phyloP scores from a whole-genome alignment of 768 basidiomycete genomes.

The Rhodosporidiobolus odoratus region DNA sequence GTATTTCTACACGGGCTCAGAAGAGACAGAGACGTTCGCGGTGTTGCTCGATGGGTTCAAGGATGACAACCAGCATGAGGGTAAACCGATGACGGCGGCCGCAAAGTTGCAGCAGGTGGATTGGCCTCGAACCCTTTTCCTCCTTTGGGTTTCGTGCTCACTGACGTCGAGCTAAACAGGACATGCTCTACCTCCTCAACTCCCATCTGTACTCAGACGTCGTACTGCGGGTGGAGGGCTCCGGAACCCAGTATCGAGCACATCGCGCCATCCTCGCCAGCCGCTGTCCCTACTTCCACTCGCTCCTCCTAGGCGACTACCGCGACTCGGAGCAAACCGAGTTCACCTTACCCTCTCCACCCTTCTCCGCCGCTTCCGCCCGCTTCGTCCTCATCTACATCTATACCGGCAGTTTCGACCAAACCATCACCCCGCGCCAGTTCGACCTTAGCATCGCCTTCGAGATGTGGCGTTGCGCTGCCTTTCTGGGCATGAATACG shows the following conservation, averaged over 20 bases:
- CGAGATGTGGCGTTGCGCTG: slow-evolving; percentile 74
- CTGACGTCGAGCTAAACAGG: slow-evolving; percentile 44
- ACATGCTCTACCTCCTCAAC: slow-evolving; percentile 94
- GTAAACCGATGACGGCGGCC: slow-evolving; percentile 52
- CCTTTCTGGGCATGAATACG: slow-evolving; percentile 67
- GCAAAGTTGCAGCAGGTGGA: slow-evolving; percentile 71
- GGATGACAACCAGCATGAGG: slow-evolving; percentile 41
- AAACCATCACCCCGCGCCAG: slow-evolving; percentile 86
- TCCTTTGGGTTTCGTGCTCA: neutral
- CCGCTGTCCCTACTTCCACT: slow-evolving; percentile 78
- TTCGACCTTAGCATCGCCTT: slow-evolving; percentile 91
- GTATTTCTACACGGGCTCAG: slow-evolving; percentile 88
- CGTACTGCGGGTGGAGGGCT: slow-evolving; percentile 58
- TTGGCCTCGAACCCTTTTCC: too few species aligned
- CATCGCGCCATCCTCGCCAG: slow-evolving; percentile 91
- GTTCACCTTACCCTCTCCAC: slow-evolving; percentile 75
- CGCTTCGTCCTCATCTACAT: slow-evolving; percentile 89
- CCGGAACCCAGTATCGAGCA: slow-evolving; percentile 59
- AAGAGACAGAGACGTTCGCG: slow-evolving; percentile 73
- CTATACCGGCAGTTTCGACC: slow-evolving; percentile 85
- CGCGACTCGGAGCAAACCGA: slow-evolving; percentile 53
- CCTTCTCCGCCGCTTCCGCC: slow-evolving; percentile 87
- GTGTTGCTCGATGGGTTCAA: slow-evolving; percentile 66
- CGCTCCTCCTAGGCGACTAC: slow-evolving; percentile 66
- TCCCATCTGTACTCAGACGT: slow-evolving; percentile 89